Percentiles rank a stretch among this genome's conserved stretches.
Evolutionary conservation across 495 filamentous ascomycete species (phyloP).

Genomic region (Neurospora sp.): DNA sequence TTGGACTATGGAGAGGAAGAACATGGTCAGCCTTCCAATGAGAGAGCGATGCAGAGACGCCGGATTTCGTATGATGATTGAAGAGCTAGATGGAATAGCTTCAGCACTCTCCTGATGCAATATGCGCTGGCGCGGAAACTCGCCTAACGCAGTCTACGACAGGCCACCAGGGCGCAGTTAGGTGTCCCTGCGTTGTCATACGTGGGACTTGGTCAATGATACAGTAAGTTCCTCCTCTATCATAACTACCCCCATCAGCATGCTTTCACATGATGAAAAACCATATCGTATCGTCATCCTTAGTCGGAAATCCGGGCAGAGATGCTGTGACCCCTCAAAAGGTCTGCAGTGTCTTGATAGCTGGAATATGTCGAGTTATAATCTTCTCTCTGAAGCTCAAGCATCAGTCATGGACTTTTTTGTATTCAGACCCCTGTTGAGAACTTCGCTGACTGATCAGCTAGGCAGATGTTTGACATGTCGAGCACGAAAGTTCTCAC

Average conservation of each 20-base stretch:
- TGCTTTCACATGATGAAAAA: conserved; percentile 43
- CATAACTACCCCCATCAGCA: not conserved
- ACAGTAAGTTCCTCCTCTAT: conserved; percentile 1
- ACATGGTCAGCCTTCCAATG: conserved; percentile 4
- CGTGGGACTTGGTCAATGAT: not conserved
- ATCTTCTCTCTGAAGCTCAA: conserved; percentile 53
- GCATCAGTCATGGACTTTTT: not conserved
- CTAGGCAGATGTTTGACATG: not conserved
- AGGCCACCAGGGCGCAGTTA: not conserved
- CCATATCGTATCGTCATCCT: conserved; percentile 56
- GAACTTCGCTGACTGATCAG: not conserved
- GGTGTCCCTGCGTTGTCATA: not conserved
- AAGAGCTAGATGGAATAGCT: not conserved
- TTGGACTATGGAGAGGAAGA: conserved; percentile 42
- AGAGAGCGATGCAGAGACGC: conserved; percentile 27
- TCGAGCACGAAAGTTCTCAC: not conserved
- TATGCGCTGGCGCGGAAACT: not conserved
- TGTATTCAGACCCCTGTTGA: not conserved
- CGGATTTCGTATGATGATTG: conserved; percentile 42
- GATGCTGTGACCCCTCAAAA: conserved; percentile 15
- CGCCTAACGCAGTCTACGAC: not conserved
- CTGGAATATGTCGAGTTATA: conserved; percentile 42
- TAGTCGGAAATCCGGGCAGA: conserved; percentile 42
- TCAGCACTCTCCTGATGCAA: not conserved
- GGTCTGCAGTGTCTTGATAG: conserved; percentile 13